Evolutionary conservation across 805 yeast genomes (phyloP).

Genomic region (Zygosaccharomyces bailii): DNA sequence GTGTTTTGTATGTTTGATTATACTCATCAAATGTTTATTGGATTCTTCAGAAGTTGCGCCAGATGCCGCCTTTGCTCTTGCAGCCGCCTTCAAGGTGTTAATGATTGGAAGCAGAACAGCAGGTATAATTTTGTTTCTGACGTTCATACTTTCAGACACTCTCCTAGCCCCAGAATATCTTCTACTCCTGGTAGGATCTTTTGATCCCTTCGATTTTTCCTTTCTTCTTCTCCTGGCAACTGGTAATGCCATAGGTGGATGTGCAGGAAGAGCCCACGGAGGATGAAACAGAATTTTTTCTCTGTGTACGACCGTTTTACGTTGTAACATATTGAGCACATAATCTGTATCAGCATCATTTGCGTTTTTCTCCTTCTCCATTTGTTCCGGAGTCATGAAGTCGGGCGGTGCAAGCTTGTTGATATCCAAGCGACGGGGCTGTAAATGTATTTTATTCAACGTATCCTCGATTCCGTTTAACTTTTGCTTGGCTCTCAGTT

Average conservation of each 20-base stretch:
- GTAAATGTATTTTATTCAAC: constrained; percentile 12
- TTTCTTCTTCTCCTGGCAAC: constrained; percentile 29
- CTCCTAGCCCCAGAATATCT: constrained; percentile 3
- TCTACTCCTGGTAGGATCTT: background rate
- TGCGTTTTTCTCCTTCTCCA: constrained; percentile 6
- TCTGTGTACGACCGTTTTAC: constrained; percentile 29
- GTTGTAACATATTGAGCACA: constrained; percentile 15
- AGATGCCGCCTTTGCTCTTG: constrained; percentile 32
- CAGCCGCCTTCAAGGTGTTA: constrained; percentile 35
- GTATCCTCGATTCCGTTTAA: constrained; percentile 28
- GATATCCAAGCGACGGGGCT: constrained; percentile 10
- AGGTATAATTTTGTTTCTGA: constrained; percentile 25
- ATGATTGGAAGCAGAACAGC: constrained; percentile 31
- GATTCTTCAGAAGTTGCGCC: constrained; percentile 37
- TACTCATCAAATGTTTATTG: constrained; percentile 27
- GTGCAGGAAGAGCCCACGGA: constrained; percentile 33
- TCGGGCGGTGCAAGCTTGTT: constrained; percentile 13
- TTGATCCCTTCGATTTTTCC: constrained; percentile 9
- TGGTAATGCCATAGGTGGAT: constrained; percentile 35
- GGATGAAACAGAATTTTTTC: constrained; percentile 35
- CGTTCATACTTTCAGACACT: constrained; percentile 13
- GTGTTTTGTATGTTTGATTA: constrained; percentile 32
- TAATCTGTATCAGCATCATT: constrained; percentile 6
- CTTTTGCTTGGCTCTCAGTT: constrained; percentile 4
- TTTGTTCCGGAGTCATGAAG: constrained; percentile 9